Base-by-base conservation (phyloP, 352 stramenopile genomes). In the Pythium rhizo-oryzae region DNA sequence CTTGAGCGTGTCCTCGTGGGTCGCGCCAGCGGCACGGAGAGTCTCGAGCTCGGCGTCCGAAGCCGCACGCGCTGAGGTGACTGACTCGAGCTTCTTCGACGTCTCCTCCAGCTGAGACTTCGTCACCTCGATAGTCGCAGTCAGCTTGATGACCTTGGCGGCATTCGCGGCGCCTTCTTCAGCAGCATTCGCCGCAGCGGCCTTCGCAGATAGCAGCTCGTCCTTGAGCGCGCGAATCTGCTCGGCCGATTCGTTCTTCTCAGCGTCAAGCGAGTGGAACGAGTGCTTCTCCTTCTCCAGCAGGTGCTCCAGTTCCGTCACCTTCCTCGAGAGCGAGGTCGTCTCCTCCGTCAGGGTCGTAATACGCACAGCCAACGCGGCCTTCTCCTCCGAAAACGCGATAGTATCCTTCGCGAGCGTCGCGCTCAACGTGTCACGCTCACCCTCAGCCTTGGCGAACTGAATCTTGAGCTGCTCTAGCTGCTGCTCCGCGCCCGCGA, bases 1-100 rank as follows among this genome's bases (percentile, higher is more conserved):
- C 75, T 92, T 89, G 0, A 92, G 74, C 57, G 89, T 71, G 24
- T 89, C 79, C 21, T 92, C 85, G 35, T 91, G 85, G 19, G 74
- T 80, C 5, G 71, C 70, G 15, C 65, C 60, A 24, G 77, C 61
- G 21, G 70, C 69, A 15, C 77, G 82, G 50, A 90, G 51, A 44
- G 79, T 72, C 54, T 82, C 71, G 8, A 89, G 64, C 69, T 87
- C 72, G 0, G 71, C 69, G 24, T 81, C 69, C 46, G 71, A 62
- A 18, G 68, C 74, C 5, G 59, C 61, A 44, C 61, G 78, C 50
- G 83, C 64, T 9, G 59, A 72, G 15, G 64, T 33, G 12, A 80
- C 56, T 13, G 71, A 54, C 24, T 90, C 79, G 35, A 76, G 72
- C 58, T 82, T 76, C 59, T 60, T 51, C 47, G 72, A 75, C 15